phyloP scores from a whole-genome alignment of 352 stramenopile species.

The Sclerospora graminicola region DNA sequence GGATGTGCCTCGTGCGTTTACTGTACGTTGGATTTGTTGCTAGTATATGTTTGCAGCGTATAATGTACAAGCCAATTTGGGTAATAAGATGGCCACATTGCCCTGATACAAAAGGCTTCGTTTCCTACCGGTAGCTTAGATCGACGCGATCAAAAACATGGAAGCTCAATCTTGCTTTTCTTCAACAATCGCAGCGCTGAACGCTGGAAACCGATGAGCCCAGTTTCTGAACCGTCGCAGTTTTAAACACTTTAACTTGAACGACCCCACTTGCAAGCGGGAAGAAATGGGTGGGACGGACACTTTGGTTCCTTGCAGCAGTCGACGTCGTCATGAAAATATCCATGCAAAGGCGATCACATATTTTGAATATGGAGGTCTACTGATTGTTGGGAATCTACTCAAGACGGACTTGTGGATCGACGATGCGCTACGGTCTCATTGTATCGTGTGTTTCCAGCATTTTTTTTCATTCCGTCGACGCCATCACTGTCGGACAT shows the following conservation, averaged over 20 bases:
- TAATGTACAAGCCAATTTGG: no score
- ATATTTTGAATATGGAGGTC: slow-evolving; percentile 65
- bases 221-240: slow-evolving; percentile 17
- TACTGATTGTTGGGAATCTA: slow-evolving; percentile 61
- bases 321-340: no score
- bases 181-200: slow-evolving; percentile 2
- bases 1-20: no score
- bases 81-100: no score
- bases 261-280: no score
- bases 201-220: slow-evolving; percentile 9
- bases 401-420: slow-evolving; percentile 62
- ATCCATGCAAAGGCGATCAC: slow-evolving; percentile 37
- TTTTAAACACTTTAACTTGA: slow-evolving; percentile 7
- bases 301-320: no score
- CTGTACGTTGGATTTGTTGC: no score
- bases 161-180: slow-evolving; percentile 1
- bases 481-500: slow-evolving; percentile 73
- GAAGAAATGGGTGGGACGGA: no score
- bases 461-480: slow-evolving; percentile 72
- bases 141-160: not conserved
- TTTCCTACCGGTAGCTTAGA: no score
- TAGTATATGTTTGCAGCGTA: no score
- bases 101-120: no score
- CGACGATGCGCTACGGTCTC: slow-evolving; percentile 51
- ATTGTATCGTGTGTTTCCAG: slow-evolving; percentile 77